Evolutionary conservation across 2,329 filamentous ascomycete species (phyloP).

Genomic region (Knufia fluminis): DNA sequence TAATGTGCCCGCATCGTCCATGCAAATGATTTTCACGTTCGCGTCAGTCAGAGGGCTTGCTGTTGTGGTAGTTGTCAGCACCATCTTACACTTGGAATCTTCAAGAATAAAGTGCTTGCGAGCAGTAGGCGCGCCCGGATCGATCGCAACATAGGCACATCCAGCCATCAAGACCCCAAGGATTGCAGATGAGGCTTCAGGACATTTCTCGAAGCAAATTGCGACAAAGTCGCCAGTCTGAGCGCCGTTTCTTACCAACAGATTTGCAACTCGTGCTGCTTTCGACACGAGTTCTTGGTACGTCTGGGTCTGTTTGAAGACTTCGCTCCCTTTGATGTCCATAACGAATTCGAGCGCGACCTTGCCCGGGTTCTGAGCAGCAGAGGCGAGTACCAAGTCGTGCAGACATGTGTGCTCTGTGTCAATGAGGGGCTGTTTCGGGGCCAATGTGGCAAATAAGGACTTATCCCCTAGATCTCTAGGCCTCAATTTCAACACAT

Average conservation of each 20-base stretch:
- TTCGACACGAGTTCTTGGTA: constrained; percentile 62
- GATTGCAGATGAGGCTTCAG: constrained; percentile 74
- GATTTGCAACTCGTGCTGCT: constrained; percentile 62
- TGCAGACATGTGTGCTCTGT: constrained; percentile 58
- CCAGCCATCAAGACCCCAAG: constrained; percentile 75
- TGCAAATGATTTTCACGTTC: constrained; percentile 35
- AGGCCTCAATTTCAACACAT: constrained; percentile 44
- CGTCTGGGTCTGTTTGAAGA: constrained; percentile 54
- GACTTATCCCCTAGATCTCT: constrained; percentile 13
- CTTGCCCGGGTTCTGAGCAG: constrained; percentile 46
- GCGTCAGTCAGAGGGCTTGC: constrained; percentile 30
- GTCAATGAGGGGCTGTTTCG: constrained; percentile 48
- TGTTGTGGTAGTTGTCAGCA: constrained; percentile 50
- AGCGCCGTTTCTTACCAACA: constrained; percentile 46
- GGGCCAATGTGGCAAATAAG: constrained; percentile 41
- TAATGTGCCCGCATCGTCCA: constrained; percentile 35
- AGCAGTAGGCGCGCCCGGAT: constrained; percentile 60
- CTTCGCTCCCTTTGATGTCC: constrained; percentile 39
- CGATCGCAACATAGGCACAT: constrained; percentile 71
- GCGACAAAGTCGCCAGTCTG: constrained; percentile 56
- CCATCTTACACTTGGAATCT: constrained; percentile 58
- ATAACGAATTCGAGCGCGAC: constrained; percentile 68
- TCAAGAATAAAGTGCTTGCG: constrained; percentile 68
- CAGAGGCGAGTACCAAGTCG: constrained; percentile 63
- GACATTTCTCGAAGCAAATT: constrained; percentile 75